These are phyloP conservation scores for Allium sativum DNA, from an alignment of 106 monocot genomes.

Conservation along the genomic window DNA sequence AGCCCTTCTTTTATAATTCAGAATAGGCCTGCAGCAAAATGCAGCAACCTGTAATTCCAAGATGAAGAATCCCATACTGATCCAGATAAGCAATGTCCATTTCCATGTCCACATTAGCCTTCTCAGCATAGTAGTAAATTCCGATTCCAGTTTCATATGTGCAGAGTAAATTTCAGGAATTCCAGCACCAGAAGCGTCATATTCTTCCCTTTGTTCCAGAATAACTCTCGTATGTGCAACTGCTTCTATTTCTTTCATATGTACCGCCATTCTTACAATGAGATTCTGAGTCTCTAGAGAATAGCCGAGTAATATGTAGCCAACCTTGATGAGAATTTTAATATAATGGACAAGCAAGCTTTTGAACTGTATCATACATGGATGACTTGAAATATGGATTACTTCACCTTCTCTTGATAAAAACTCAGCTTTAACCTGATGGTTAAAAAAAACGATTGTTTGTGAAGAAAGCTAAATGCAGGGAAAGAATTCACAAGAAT, in stretches of 20 bases:
- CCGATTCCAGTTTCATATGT: conserved; percentile 28
- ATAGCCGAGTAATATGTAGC: conserved; percentile 35
- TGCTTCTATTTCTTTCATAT: conserved; percentile 26
- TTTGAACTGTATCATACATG: conserved; percentile 64
- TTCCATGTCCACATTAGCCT: conserved; percentile 39
- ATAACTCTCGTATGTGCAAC: conserved; percentile 26
- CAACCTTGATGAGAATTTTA: conserved; percentile 26
- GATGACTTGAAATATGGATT: conserved; percentile 28
- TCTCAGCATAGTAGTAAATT: conserved; percentile 22
- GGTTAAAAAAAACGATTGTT: neutral
- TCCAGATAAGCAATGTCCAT: conserved; percentile 34
- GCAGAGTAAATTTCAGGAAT: conserved; percentile 49
- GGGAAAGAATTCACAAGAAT: too few species aligned
- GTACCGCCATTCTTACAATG: conserved; percentile 36
- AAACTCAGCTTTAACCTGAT: conserved; percentile 34
- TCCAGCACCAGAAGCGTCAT: conserved; percentile 21
- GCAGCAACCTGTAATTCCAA: conserved; percentile 19
- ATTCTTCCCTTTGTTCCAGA: conserved; percentile 51
- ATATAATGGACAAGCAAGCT: conserved; percentile 25
- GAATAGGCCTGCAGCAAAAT: conserved; percentile 27
- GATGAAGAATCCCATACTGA: conserved; percentile 20
- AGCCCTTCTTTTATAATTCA: conserved; percentile 19
- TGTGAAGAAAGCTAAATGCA: neutral
- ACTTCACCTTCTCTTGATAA: conserved; percentile 16
- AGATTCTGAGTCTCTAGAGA: conserved; percentile 44